phyloP scores from a whole-genome alignment of 371 early-diverging fungal species.

The Mucor velutinosus region DNA sequence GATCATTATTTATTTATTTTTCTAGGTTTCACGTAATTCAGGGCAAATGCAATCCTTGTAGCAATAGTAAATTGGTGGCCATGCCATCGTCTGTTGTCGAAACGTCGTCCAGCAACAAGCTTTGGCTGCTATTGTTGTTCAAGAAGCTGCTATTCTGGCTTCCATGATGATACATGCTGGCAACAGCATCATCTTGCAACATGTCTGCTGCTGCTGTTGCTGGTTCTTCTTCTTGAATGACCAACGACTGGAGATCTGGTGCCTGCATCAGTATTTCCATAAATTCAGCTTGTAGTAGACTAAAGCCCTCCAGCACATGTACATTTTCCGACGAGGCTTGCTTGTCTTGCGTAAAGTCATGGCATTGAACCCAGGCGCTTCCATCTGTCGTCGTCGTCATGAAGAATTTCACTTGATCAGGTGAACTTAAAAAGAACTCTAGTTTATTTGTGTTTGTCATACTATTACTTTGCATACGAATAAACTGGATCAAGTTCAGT shows the following conservation, averaged over 20 bases:
- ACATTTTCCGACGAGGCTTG: conserved; percentile 50
- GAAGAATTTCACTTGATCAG: conserved; percentile 44
- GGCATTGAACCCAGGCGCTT: conserved; percentile 59
- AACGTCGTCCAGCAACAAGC: not conserved
- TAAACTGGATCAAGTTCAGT: conserved; percentile 49
- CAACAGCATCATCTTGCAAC: not conserved
- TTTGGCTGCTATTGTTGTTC: conserved; percentile 9
- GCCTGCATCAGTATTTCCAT: conserved; percentile 24
- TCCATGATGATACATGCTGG: not conserved
- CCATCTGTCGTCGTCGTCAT: conserved; percentile 37
- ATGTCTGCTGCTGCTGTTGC: not conserved
- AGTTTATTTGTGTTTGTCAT: conserved; percentile 2
- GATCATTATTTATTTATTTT: not conserved
- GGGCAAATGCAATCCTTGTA: conserved; percentile 26
- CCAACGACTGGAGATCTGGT: conserved; percentile 22
- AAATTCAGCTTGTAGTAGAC: conserved; percentile 31
- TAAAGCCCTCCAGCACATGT: conserved; percentile 42
- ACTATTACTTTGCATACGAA: conserved; percentile 36
- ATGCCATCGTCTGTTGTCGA: conserved; percentile 3
- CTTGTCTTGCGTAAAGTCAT: conserved; percentile 72
- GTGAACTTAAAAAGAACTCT: conserved; percentile 21
- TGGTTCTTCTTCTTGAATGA: conserved; percentile 19
- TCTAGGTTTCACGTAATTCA: not conserved
- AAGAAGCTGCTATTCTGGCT: not conserved
- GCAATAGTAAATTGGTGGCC: conserved; percentile 17